Conservation (phyloP, 2,329 filamentous ascomycete species). For the Aspergillus quadrilineatus region DNA sequence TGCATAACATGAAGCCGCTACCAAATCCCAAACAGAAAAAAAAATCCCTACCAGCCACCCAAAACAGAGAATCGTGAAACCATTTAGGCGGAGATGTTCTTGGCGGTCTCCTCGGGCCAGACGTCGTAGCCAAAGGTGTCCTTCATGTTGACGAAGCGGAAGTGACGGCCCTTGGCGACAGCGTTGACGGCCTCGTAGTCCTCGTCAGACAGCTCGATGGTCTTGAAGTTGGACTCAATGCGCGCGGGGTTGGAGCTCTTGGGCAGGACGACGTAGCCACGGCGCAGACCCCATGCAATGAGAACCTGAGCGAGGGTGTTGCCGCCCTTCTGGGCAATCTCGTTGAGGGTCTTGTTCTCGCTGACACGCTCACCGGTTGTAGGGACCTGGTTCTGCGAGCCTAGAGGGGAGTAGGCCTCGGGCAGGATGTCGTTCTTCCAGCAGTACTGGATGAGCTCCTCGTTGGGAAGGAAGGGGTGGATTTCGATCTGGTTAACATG, state of each 20-base stretch:
- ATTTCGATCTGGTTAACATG: conserved; percentile 49
- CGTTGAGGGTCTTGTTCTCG: conserved; percentile 59
- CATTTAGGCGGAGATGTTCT: conserved; percentile 32
- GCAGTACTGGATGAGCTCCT: conserved; percentile 44
- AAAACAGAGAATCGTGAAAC: not conserved
- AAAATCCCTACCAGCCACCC: not conserved
- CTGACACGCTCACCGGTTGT: conserved; percentile 66
- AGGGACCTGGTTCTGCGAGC: conserved; percentile 68
- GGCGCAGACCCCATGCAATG: conserved; percentile 64
- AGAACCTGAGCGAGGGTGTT: conserved; percentile 62
- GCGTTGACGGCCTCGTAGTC: conserved; percentile 61
- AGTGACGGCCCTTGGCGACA: conserved; percentile 65
- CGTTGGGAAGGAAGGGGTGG: conserved; percentile 50
- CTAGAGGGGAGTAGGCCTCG: conserved; percentile 49
- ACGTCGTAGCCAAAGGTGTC: conserved; percentile 74
- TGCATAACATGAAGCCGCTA: conserved; percentile 12
- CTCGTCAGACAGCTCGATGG: conserved; percentile 57
- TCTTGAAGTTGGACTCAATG: conserved; percentile 67
- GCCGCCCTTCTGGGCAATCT: conserved; percentile 57
- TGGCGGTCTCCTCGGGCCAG: conserved; percentile 59
- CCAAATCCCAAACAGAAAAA: not conserved
- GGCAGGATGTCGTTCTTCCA: conserved; percentile 43
- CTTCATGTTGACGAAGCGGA: conserved; percentile 79
- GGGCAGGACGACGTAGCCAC: conserved; percentile 67
- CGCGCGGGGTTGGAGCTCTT: conserved; percentile 67